Conservation (phyloP, 2,329 filamentous ascomycete species). For the Helminthosporium solani region DNA sequence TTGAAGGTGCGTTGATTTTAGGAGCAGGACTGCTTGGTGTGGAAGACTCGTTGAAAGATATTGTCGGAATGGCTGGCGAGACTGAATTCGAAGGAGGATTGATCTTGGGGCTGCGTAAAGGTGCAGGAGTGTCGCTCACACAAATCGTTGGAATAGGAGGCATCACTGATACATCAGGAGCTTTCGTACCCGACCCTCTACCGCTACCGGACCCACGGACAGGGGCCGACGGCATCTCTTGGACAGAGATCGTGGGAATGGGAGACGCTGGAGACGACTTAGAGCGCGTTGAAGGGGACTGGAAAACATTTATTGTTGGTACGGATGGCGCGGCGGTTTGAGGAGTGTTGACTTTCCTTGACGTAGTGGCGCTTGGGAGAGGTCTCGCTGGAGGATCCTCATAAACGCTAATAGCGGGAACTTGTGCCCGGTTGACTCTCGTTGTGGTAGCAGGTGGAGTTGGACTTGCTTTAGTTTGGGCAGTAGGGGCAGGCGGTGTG, state of each 20-base stretch:
- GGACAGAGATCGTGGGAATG: constrained; percentile 25
- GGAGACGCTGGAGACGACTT: constrained; percentile 28
- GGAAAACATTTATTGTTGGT: constrained; percentile 54
- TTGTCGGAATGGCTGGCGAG: constrained; percentile 18
- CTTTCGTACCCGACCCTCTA: constrained; percentile 16
- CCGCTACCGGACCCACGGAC: constrained; percentile 17
- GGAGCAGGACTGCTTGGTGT: constrained; percentile 3
- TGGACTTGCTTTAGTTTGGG: constrained; percentile 34
- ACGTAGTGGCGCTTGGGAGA: constrained; percentile 22
- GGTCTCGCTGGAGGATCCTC: constrained; percentile 32
- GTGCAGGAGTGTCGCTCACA: constrained; percentile 21
- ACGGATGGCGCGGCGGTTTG: constrained; percentile 23
- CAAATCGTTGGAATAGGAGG: constrained; percentile 33
- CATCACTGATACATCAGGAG: constrained; percentile 10
- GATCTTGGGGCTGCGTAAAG: constrained; percentile 15
- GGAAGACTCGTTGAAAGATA: constrained; percentile 20
- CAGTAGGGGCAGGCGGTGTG: constrained; percentile 23
- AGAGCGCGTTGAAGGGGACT: constrained; percentile 36
- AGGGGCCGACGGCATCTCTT: constrained; percentile 30
- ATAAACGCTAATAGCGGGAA: constrained; percentile 27
- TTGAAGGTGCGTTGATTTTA: constrained; percentile 23
- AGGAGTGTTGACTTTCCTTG: constrained; percentile 33
- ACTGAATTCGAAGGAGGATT: constrained; percentile 24
- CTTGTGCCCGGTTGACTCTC: constrained; percentile 18
- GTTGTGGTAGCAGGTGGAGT: constrained; percentile 23